Percentiles rank a stretch among this genome's conserved stretches.
Evolutionary conservation across 2,329 filamentous ascomycete species (phyloP).

Genomic region (Colletotrichum graminicola): DNA sequence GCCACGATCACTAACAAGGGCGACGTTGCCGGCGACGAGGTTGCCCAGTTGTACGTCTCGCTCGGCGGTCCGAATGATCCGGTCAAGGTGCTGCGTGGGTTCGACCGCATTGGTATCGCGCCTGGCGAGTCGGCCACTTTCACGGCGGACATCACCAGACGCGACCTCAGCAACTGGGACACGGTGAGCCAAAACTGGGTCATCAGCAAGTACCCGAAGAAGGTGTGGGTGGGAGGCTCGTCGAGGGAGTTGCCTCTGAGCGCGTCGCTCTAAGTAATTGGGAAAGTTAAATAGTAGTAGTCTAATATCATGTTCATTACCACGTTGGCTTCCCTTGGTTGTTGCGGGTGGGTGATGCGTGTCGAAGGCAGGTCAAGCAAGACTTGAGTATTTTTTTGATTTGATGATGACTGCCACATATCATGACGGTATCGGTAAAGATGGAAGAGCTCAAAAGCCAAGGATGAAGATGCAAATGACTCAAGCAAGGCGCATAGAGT

Average conservation of each 20-base stretch:
- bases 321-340: neutral
- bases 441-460: constrained; percentile 2
- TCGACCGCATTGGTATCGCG: constrained; percentile 80
- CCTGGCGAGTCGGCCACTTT: constrained; percentile 78
- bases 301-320: constrained; percentile 22
- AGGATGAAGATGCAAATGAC: constrained; percentile 19
- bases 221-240: constrained; percentile 66
- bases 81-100: constrained; percentile 77
- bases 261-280: constrained; percentile 45
- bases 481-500: constrained; percentile 18
- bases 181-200: constrained; percentile 85
- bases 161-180: constrained; percentile 93
- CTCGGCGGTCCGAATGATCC: constrained; percentile 84
- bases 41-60: constrained; percentile 82
- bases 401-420: neutral
- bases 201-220: constrained; percentile 64
- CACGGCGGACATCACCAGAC: constrained; percentile 76
- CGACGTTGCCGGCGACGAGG: constrained; percentile 72
- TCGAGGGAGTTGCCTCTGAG: constrained; percentile 66
- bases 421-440: neutral
- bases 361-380: neutral
- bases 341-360: neutral
- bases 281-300: neutral
- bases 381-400: neutral
- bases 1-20: constrained; percentile 81